A percentile compares a stretch with the other conserved stretches of the same genome.
Conservation (phyloP, 2,329 filamentous ascomycete genomes). For the Aspergillus neoniger region DNA sequence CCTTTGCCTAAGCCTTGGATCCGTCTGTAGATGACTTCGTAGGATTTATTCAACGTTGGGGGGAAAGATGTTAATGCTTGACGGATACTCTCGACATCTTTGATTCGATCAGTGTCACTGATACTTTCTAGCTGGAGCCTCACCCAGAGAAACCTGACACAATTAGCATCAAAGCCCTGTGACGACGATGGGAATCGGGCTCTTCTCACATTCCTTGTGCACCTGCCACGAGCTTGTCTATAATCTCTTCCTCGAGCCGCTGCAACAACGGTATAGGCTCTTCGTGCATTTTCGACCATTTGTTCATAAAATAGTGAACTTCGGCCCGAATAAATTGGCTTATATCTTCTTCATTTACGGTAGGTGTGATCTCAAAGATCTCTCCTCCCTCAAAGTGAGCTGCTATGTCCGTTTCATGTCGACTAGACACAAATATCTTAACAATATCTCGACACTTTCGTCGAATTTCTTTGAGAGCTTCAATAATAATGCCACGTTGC, state of each 20-base stretch:
- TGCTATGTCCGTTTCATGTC: background rate
- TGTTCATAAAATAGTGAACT: background rate
- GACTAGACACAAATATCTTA: conserved; percentile 4
- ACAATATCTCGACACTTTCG: background rate
- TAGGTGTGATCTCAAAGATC: background rate
- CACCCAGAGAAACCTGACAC: background rate
- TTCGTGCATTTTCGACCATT: background rate
- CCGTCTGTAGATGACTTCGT: background rate
- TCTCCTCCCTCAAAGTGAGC: background rate
- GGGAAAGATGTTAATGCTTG: background rate
- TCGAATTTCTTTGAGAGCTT: background rate
- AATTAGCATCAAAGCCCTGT: no score
- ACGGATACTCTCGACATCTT: background rate
- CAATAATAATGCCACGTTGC: background rate
- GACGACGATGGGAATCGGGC: rapidly evolving
- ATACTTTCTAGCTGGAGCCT: background rate
- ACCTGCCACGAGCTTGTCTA: background rate
- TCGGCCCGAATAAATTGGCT: background rate
- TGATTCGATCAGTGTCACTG: background rate
- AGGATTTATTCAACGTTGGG: background rate
- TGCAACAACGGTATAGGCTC: background rate
- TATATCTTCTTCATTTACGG: background rate
- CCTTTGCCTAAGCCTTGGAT: background rate
- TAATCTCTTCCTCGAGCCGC: background rate
- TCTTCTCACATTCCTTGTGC: background rate